Evolutionary conservation across 495 filamentous ascomycete genomes (phyloP).

Genomic region (Trichocladium uniseriatum): DNA sequence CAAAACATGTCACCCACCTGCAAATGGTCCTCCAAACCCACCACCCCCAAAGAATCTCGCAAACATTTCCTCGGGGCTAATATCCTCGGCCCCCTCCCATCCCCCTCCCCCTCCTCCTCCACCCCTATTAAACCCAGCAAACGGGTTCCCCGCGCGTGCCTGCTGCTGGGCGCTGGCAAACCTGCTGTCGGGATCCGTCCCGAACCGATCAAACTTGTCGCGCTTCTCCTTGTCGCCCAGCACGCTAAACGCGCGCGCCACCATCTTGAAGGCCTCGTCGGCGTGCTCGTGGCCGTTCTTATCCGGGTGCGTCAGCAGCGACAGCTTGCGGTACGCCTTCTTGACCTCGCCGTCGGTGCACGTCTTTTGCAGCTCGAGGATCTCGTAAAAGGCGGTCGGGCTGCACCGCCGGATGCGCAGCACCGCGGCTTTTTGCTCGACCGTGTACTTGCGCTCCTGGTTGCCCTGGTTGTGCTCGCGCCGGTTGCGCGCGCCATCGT

Average conservation of each 20-base stretch:
- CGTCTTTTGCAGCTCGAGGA: constrained; percentile 55
- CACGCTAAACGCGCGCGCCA: constrained; percentile 85
- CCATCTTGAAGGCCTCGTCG: constrained; percentile 98
- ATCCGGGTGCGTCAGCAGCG: constrained; percentile 86
- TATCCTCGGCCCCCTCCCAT: constrained; percentile 68
- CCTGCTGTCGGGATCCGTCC: constrained; percentile 82
- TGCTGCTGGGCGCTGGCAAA: constrained; percentile 55
- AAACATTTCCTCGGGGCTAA: constrained; percentile 94
- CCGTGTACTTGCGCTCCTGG: constrained; percentile 78
- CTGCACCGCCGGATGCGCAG: constrained; percentile 74
- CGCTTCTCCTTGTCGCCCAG: constrained; percentile 91
- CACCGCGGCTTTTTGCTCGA: constrained; percentile 84
- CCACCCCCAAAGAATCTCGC: constrained; percentile 80
- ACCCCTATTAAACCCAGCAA: constrained; percentile 64
- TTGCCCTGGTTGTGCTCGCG: constrained; percentile 91
- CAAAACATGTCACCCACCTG: constrained; percentile 18
- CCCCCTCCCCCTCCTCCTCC: constrained; percentile 38
- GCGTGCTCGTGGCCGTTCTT: constrained; percentile 96
- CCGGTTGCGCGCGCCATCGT: constrained; percentile 46
- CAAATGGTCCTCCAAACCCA: constrained; percentile 52
- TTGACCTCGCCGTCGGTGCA: constrained; percentile 78
- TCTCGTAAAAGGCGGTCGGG: constrained; percentile 84
- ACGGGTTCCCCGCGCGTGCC: constrained; percentile 50
- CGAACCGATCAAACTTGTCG: constrained; percentile 73
- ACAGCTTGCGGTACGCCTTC: constrained; percentile 87